Conservation (phyloP, 805 yeast genomes). For the Hanseniaspora lachancei region DNA sequence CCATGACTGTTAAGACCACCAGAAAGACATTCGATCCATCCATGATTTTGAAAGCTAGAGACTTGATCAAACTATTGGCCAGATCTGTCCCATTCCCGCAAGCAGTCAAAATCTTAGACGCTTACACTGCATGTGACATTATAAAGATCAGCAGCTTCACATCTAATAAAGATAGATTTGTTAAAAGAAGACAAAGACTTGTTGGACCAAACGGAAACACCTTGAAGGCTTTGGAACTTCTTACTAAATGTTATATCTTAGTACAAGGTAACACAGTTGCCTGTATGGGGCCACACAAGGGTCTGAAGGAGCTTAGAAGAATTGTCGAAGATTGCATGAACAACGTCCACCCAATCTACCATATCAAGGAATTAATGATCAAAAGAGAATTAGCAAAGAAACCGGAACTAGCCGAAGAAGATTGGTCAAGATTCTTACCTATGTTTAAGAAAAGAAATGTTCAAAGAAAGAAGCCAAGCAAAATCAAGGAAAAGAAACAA, state of each 20-base stretch:
- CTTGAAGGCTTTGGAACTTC: constrained; percentile 80
- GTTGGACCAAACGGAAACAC: constrained; percentile 97
- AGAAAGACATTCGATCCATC: constrained; percentile 94
- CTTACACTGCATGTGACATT: constrained; percentile 89
- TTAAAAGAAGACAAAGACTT: constrained; percentile 87
- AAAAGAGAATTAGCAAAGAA: constrained; percentile 87
- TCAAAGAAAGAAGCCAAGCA: constrained; percentile 78
- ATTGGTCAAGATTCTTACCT: constrained; percentile 93
- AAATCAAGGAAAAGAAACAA: constrained; percentile 35
- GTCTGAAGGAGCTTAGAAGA: constrained; percentile 80
- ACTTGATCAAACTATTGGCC: constrained; percentile 80
- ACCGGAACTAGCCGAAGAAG: constrained; percentile 90
- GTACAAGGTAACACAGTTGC: constrained; percentile 97
- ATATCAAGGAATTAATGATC: constrained; percentile 94
- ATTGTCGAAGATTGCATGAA: constrained; percentile 96
- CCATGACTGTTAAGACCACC: constrained; percentile 93
- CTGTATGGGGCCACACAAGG: constrained; percentile 92
- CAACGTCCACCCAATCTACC: constrained; percentile 93
- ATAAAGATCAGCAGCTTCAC: constrained; percentile 87
- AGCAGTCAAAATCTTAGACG: constrained; percentile 80
- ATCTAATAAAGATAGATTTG: constrained; percentile 80
- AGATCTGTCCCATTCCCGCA: constrained; percentile 96
- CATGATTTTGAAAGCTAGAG: constrained; percentile 84
- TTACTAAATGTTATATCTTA: constrained; percentile 88
- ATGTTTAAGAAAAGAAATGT: constrained; percentile 93